Conservation (phyloP, 257 asterid species). For the Nicotiana knightiana region DNA sequence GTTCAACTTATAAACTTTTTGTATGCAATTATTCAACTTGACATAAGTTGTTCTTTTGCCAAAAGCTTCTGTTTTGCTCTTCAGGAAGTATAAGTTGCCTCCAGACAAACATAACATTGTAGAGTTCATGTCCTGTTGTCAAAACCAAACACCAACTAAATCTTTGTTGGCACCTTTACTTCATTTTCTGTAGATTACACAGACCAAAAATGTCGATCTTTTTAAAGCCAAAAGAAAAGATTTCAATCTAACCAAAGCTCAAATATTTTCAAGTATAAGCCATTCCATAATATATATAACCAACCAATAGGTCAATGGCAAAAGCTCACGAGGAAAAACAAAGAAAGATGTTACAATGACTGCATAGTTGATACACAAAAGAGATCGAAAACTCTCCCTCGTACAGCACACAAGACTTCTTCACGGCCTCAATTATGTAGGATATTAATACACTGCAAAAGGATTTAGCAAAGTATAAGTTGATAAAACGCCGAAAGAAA, state of each 20-base stretch:
- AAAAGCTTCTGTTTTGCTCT: background rate
- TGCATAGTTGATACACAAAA: background rate
- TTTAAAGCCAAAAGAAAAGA: background rate
- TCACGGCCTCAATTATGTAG: background rate
- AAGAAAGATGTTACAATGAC: background rate
- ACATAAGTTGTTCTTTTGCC: background rate
- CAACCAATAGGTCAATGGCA: background rate
- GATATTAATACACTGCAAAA: background rate
- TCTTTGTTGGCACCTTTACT: no score
- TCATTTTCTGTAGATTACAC: background rate
- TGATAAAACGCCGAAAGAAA: background rate
- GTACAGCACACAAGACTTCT: background rate
- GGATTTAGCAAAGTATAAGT: background rate
- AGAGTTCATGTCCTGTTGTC: no score
- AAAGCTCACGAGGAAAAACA: background rate
- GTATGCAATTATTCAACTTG: background rate
- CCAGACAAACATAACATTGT: no score
- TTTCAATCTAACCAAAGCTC: background rate
- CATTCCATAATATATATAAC: background rate
- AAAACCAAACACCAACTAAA: no score
- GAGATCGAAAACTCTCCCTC: background rate
- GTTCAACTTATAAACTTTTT: background rate
- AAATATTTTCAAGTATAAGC: background rate
- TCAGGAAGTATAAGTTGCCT: background rate
- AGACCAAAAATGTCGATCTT: background rate